These are phyloP conservation scores for Acanthamoeba healyi DNA, from an alignment of 208 protist genomes.

Conservation along the genomic window DNA sequence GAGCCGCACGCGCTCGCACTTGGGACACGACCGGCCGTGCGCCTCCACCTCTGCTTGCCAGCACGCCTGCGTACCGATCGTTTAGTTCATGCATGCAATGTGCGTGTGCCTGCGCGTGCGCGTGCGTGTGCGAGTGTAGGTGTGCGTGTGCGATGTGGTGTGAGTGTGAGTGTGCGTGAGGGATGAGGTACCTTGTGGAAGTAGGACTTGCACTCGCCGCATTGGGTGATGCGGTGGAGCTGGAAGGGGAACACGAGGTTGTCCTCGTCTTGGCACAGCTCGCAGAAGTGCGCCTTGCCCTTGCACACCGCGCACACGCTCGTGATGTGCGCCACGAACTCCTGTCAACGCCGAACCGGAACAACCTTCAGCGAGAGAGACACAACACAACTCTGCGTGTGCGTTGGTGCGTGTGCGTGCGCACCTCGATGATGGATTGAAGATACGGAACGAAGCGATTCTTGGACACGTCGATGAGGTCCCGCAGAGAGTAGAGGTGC, in stretches of 20 bases:
- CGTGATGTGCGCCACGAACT: not conserved
- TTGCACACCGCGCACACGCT: conserved; percentile 31
- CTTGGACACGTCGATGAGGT: not conserved
- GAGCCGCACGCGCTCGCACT: not conserved
- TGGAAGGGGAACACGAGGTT: conserved; percentile 53
- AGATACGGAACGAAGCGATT: not conserved
- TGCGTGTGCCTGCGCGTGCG: no score
- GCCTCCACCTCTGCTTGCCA: not conserved
- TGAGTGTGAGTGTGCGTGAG: not conserved
- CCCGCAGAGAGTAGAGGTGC: conserved; percentile 16
- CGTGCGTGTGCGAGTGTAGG: no score
- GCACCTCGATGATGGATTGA: not conserved
- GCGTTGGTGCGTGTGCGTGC: not conserved
- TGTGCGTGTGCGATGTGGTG: no score
- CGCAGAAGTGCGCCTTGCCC: conserved; percentile 34
- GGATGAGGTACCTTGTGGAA: not conserved
- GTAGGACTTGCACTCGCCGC: conserved; percentile 4
- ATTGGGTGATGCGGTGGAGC: not conserved
- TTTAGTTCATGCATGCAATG: no score
- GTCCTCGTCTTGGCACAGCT: conserved; percentile 17
- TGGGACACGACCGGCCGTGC: not conserved
- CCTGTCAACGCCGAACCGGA: not conserved
- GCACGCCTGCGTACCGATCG: not conserved
- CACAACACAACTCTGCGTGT: not conserved
- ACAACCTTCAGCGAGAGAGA: not conserved